phyloP scores from a whole-genome alignment of 2,329 filamentous ascomycete species.

The Fusarium incarnatum region DNA sequence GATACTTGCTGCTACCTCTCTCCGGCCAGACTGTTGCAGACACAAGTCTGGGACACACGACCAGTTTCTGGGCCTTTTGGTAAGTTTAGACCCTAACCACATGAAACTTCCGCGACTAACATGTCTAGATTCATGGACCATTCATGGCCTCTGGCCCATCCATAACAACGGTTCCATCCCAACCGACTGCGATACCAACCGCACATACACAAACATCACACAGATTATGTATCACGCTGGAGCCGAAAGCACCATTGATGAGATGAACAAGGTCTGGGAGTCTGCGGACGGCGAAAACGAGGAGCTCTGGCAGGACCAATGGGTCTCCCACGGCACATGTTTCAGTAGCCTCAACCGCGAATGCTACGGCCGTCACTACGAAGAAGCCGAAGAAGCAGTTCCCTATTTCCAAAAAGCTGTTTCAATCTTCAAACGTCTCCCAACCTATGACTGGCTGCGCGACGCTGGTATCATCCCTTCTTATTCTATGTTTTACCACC shows the following conservation, averaged over 20 bases:
- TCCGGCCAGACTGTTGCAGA: slow-evolving; percentile 14
- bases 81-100: fast-evolving
- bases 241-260: slow-evolving; percentile 1
- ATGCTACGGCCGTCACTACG: slow-evolving; percentile 18
- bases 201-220: slow-evolving; percentile 31
- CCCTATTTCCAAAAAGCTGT: slow-evolving; percentile 20
- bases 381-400: slow-evolving; percentile 16
- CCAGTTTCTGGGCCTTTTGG: slow-evolving; percentile 15
- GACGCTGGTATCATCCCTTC: slow-evolving; percentile 15
- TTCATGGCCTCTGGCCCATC: slow-evolving; percentile 16
- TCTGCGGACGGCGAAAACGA: slow-evolving; percentile 1
- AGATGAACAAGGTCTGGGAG: slow-evolving; percentile 19
- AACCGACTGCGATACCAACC: slow-evolving; percentile 17
- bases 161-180: slow-evolving; percentile 17
- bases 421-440: slow-evolving; percentile 16
- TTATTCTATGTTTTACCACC: slow-evolving; percentile 18
- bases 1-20: slow-evolving; percentile 20
- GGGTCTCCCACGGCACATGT: slow-evolving; percentile 19
- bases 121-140: slow-evolving; percentile 18
- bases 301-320: slow-evolving; percentile 17
- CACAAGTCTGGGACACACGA: slow-evolving; percentile 26
- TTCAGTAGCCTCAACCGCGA: slow-evolving; percentile 16
- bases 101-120: background rate
- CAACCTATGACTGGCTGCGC: slow-evolving; percentile 23
- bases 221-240: slow-evolving; percentile 19